phyloP scores from a whole-genome alignment of 2,329 filamentous ascomycete species.

The Sarocladium strictum region DNA sequence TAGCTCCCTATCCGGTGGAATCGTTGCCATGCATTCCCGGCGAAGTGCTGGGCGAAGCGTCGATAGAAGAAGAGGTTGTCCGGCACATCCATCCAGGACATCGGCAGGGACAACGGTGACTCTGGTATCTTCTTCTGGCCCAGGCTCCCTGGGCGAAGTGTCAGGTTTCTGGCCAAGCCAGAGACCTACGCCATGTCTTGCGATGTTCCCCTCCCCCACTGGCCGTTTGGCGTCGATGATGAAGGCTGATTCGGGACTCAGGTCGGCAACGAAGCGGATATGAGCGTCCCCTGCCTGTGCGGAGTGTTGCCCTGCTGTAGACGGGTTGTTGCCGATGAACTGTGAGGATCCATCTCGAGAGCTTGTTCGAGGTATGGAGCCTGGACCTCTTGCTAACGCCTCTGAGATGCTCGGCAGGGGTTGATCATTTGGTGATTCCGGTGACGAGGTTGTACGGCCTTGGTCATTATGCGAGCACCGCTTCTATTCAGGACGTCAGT shows the following conservation, averaged over 20 bases:
- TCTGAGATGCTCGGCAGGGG: constrained; percentile 10
- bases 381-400: constrained; percentile 1
- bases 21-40: constrained; percentile 13
- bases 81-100: constrained; percentile 11
- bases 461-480: constrained; percentile 10
- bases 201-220: constrained; percentile 9
- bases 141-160: neutral
- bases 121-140: neutral
- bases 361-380: constrained; percentile 5
- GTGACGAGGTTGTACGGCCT: constrained; percentile 7
- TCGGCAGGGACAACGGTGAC: constrained; percentile 11
- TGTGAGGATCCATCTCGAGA: constrained; percentile 6
- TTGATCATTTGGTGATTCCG: constrained; percentile 8
- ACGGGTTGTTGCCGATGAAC: neutral
- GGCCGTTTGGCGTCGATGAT: constrained; percentile 14
- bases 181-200: constrained; percentile 15
- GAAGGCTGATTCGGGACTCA: constrained; percentile 19
- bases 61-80: constrained; percentile 12
- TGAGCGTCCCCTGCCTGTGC: constrained; percentile 7
- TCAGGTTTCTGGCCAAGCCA: constrained; percentile 14
- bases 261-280: constrained; percentile 17
- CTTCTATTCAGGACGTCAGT: constrained; percentile 2
- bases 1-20: constrained; percentile 14
- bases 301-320: neutral
- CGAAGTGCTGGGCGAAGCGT: constrained; percentile 14